Conservation (phyloP, 2,329 filamentous ascomycete genomes). For the Alternaria novae-zelandiae region DNA sequence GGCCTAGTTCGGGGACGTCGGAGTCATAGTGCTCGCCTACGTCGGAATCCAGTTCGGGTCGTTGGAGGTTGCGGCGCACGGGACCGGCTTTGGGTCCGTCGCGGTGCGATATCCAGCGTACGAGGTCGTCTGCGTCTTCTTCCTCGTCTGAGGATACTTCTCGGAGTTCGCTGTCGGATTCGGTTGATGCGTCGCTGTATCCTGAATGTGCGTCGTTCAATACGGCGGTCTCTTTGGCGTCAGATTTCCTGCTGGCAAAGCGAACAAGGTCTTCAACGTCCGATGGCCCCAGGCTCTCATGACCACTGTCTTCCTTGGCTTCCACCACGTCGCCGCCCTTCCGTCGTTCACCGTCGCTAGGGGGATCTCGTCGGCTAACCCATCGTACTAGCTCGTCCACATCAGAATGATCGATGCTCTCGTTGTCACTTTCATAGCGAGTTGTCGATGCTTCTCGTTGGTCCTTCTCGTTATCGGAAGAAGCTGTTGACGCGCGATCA, state of each 20-base stretch:
- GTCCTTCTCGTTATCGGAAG: constrained; percentile 29
- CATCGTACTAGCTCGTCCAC: constrained; percentile 44
- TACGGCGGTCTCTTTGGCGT: not conserved
- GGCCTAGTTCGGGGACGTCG: constrained; percentile 30
- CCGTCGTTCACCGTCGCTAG: constrained; percentile 35
- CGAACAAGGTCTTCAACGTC: constrained; percentile 43
- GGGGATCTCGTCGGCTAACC: constrained; percentile 40
- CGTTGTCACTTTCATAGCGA: constrained; percentile 20
- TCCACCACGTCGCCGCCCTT: not conserved
- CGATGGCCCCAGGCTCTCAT: constrained; percentile 38
- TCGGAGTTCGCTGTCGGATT: constrained; percentile 32
- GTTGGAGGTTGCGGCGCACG: constrained; percentile 16
- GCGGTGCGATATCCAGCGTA: constrained; percentile 33
- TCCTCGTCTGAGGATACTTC: constrained; percentile 21
- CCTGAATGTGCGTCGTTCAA: constrained; percentile 4
- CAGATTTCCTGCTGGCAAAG: constrained; percentile 30
- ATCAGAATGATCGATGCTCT: constrained; percentile 40
- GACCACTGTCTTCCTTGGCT: constrained; percentile 30
- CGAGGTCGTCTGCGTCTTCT: constrained; percentile 30
- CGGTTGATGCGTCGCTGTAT: constrained; percentile 39
- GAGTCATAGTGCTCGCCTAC: constrained; percentile 22
- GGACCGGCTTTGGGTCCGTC: constrained; percentile 31
- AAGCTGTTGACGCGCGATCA: constrained; percentile 32
- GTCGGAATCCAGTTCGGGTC: constrained; percentile 14
- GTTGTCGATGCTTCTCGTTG: constrained; percentile 3